Evolutionary conservation across 345 rosid species (phyloP), one percentile per base, ranked within the genome.

Genomic region (Triadica sebifera): DNA sequence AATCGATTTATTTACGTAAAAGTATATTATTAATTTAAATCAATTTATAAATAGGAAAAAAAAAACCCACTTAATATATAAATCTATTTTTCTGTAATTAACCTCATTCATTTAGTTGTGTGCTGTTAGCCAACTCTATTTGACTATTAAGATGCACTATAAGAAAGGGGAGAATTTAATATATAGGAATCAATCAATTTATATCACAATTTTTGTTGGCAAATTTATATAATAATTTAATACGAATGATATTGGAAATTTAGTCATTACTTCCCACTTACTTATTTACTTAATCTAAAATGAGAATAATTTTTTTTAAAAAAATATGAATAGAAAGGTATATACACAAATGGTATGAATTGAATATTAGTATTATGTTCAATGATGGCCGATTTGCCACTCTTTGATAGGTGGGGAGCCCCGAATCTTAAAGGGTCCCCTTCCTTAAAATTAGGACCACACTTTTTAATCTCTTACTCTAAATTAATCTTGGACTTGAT

Each of bases 61-160:
- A 1, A 29, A 29, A 29, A 29, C 34, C 34, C 34, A 29, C 34
- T 29, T n/a, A n/a, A n/a, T n/a, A n/a, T n/a, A n/a, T n/a, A n/a
- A n/a, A n/a, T n/a, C n/a, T n/a, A n/a, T n/a, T n/a, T n/a, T n/a
- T 41, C 8, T 4, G 5, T 41, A 57, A 57, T 24, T 38, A 38
- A 65, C 5, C 37, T 11, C 71, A 56, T 29, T 69, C n/a, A 24
- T 25, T 29, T 65, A 22, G 50, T 47, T 71, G 78, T 46, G 65
- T 68, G 71, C 79, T 49, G 80, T 75, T 78, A 76, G 92, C 89
- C 88, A 82, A 82, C 89, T 78, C 79, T 78, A 76, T 86, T 90
- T 90, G 95, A 90, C 90, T 82, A 89, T 52, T 69, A 69, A 85
- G 74, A 77, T 65, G 72, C 86, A 73, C 75, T 77, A 47, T 71